Percentiles rank a stretch among this genome's conserved stretches.
phyloP scores from a whole-genome alignment of 2,329 filamentous ascomycete species.

The Fusarium nematophilum region DNA sequence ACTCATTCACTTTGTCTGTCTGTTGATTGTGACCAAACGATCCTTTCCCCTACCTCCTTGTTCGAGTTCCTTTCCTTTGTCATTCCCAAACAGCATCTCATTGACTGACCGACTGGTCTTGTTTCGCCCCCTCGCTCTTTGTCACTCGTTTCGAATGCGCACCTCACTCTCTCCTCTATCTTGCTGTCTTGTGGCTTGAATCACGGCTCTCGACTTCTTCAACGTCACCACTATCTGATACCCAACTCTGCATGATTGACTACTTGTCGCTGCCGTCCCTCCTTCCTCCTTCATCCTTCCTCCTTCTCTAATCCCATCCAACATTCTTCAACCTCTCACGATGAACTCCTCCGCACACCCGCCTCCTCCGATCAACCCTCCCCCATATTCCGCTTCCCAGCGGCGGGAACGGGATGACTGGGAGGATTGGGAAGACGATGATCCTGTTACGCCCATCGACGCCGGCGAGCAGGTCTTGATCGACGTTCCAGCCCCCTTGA shows the following conservation, averaged over 20 bases:
- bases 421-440: conserved; percentile 66
- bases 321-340: conserved; percentile 16
- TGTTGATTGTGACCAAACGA: conserved; percentile 16
- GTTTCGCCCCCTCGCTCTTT: conserved; percentile 23
- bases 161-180: conserved; percentile 12
- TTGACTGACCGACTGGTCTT: conserved; percentile 14
- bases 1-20: conserved; percentile 11
- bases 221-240: conserved; percentile 6
- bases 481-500: conserved; percentile 30
- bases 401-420: conserved; percentile 55
- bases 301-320: conserved; percentile 12
- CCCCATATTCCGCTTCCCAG: conserved; percentile 30
- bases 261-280: conserved; percentile 6
- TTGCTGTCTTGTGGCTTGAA: not conserved
- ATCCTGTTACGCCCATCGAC: conserved; percentile 55
- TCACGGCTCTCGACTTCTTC: conserved; percentile 10
- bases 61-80: conserved; percentile 41
- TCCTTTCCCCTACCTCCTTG: conserved; percentile 20
- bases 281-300: not conserved
- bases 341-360: conserved; percentile 29
- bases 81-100: conserved; percentile 13
- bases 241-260: conserved; percentile 26
- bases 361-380: conserved; percentile 26
- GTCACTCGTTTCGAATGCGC: conserved; percentile 19
- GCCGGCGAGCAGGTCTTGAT: conserved; percentile 51